phyloP scores from a whole-genome alignment of 2,329 filamentous ascomycete genomes.

The Podosphaera fusca region DNA sequence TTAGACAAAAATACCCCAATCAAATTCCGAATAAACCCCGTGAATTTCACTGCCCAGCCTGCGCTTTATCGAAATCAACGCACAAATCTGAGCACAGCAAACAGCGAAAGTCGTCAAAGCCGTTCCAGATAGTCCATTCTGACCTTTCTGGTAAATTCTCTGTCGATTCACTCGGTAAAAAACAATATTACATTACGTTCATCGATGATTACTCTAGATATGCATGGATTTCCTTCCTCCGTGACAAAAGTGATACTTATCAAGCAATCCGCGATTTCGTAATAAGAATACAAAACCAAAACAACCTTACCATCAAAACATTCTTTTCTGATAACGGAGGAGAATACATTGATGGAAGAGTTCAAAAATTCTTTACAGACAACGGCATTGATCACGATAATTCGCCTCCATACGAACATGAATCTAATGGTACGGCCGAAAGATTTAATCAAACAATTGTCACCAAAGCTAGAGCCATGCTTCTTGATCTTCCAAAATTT shows the following conservation, averaged over 20 bases:
- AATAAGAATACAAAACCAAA: neutral
- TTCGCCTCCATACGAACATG: no score
- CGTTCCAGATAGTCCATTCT: neutral
- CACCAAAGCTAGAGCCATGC: no score
- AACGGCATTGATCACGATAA: no score
- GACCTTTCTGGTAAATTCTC: neutral
- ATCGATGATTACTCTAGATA: neutral
- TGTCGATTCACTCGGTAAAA: neutral
- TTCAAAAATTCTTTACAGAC: no score
- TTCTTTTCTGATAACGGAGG: no score
- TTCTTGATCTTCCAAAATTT: no score
- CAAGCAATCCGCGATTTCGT: neutral
- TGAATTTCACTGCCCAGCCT: neutral
- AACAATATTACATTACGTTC: neutral
- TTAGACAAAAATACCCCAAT: no score
- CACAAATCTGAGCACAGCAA: neutral
- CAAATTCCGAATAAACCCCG: no score
- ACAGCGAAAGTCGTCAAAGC: neutral
- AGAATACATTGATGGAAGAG: no score
- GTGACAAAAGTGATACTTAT: neutral
- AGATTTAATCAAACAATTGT: no score
- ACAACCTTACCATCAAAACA: neutral
- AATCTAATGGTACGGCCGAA: no score
- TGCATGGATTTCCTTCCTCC: neutral
- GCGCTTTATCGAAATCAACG: neutral